A percentile compares a stretch with the other conserved stretches of the same genome.
Evolutionary conservation across 164 flowering plant genomes (phyloP).

Genomic region (Santalum album): DNA sequence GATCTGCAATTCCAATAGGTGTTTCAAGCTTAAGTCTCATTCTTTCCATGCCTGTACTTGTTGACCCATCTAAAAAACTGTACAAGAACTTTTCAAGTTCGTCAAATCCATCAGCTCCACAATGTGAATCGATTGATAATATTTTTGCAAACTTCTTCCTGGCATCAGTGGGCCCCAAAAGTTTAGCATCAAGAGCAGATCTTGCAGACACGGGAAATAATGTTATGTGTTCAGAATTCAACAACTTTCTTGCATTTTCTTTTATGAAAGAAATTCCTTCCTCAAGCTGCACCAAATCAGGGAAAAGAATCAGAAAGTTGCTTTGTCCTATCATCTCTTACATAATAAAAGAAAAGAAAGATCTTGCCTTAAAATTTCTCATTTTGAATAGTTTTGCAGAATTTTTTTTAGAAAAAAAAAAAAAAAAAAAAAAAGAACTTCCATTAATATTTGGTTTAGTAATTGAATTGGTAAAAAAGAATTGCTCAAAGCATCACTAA

Average conservation of each 20-base stretch:
- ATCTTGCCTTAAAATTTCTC: too few species aligned
- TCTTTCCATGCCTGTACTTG: constrained; percentile 71
- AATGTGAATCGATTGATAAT: constrained; percentile 22
- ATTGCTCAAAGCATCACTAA: constrained; percentile 1
- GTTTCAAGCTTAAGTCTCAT: constrained; percentile 90
- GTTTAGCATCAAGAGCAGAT: constrained; percentile 72
- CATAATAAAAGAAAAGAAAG: too few species aligned
- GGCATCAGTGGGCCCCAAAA: constrained; percentile 27
- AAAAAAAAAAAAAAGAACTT: too few species aligned
- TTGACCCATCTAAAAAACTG: constrained; percentile 79
- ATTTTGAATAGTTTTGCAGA: too few species aligned
- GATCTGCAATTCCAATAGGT: constrained; percentile 74
- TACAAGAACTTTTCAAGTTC: constrained; percentile 72
- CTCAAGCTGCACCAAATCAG: constrained; percentile 54
- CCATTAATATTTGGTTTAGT: too few species aligned
- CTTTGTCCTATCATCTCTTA: not conserved
- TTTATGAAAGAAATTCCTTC: constrained; percentile 80
- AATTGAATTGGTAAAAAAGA: too few species aligned
- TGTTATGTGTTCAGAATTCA: constrained; percentile 56
- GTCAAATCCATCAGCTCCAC: constrained; percentile 36
- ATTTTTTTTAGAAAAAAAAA: too few species aligned
- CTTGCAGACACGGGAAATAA: constrained; percentile 90
- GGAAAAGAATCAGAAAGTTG: constrained; percentile 1
- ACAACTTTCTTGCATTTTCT: constrained; percentile 56
- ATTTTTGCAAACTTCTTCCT: constrained; percentile 15